Conservation (phyloP, 306 rosid species). For the Rosa chinensis region DNA sequence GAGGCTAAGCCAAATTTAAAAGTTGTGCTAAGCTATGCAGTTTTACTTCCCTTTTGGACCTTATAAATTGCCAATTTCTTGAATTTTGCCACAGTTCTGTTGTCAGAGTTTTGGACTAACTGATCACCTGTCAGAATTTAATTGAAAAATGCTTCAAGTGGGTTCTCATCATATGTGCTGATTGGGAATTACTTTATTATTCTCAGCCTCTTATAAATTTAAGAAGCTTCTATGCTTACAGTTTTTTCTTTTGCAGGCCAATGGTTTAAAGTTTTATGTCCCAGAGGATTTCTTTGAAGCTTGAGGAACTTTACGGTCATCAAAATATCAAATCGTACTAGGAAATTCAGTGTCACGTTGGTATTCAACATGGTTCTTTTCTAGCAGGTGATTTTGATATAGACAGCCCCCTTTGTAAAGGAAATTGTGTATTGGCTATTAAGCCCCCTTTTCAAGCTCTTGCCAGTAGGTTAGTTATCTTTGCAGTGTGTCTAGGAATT, state of each 20-base stretch:
- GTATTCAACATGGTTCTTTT: background rate
- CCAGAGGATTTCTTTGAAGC: slow-evolving; percentile 10
- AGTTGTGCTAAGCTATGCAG: background rate
- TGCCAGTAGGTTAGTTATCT: no score
- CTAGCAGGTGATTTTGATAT: background rate
- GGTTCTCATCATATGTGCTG: background rate
- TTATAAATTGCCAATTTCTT: background rate
- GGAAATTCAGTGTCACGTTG: background rate
- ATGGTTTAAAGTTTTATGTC: slow-evolving; percentile 6
- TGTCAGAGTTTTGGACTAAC: background rate
- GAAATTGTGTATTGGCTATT: no score
- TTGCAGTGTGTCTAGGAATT: no score
- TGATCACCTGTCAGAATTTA: background rate
- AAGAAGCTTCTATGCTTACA: background rate
- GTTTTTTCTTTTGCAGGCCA: slow-evolving; percentile 4
- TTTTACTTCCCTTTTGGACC: background rate
- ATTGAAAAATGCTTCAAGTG: background rate
- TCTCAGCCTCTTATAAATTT: background rate
- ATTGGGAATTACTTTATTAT: no score
- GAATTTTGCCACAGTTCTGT: background rate
- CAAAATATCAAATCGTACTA: background rate
- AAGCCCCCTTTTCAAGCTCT: no score
- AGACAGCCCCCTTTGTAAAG: background rate
- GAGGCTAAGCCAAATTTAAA: background rate
- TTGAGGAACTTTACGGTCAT: background rate